These are phyloP conservation scores for Oehlia diaphana DNA, from an alignment of 192 early-diverging fungal species.

Conservation along the genomic window DNA sequence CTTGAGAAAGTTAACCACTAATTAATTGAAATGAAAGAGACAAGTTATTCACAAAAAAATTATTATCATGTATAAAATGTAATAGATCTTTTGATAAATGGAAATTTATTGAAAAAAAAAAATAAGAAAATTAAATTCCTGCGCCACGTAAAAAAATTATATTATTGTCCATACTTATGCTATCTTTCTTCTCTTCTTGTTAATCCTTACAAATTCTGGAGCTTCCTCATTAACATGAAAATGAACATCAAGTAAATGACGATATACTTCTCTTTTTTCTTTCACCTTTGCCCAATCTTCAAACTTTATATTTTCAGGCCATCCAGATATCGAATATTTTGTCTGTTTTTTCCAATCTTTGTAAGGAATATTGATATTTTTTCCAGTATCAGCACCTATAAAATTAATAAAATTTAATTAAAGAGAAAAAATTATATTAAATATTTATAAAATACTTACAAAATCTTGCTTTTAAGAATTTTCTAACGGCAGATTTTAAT, in stretches of 20 bases:
- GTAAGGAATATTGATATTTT: background rate
- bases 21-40: too few relatives aligned
- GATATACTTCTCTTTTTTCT: background rate
- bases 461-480: background rate
- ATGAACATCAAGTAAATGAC: background rate
- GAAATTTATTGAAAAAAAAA: too few relatives aligned
- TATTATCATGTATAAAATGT: too few relatives aligned
- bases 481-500: background rate
- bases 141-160: too few relatives aligned
- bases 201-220: background rate
- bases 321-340: background rate
- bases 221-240: background rate
- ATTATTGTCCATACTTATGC: background rate
- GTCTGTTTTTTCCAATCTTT: background rate
- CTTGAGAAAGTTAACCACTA: too few relatives aligned
- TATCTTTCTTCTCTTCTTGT: background rate
- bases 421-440: background rate
- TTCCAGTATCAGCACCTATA: background rate
- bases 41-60: too few relatives aligned
- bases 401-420: background rate
- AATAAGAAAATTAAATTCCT: too few relatives aligned
- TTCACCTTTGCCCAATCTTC: background rate
- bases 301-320: background rate
- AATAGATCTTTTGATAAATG: too few relatives aligned
- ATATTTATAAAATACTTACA: background rate